phyloP scores from a whole-genome alignment of 352 stramenopile genomes.

The Phytophthora citrophthora region DNA sequence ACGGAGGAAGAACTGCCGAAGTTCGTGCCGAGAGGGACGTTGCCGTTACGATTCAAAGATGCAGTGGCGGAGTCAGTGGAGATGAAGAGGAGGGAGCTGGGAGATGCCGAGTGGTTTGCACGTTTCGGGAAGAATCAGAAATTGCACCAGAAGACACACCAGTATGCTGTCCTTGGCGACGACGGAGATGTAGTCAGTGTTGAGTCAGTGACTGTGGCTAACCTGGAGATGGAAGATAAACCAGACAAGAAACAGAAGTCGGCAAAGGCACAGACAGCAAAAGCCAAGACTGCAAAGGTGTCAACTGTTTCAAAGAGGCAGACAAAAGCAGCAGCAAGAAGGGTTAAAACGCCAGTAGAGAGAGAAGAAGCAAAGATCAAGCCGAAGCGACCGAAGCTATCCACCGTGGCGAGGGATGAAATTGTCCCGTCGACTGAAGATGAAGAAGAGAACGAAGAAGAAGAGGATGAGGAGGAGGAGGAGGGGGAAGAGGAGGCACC shows the following conservation, averaged over 20 bases:
- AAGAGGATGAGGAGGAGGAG: not conserved
- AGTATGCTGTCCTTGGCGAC: constrained; percentile 16
- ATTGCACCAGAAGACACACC: constrained; percentile 21
- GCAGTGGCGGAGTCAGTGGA: constrained; percentile 4
- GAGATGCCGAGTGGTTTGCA: constrained; percentile 20
- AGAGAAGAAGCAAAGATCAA: not conserved
- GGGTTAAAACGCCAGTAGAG: not conserved
- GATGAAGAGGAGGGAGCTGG: constrained; percentile 15
- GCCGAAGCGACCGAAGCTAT: constrained; percentile 2
- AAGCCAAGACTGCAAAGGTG: not conserved
- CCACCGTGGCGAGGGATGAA: not conserved
- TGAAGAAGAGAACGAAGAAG: not conserved
- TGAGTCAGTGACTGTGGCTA: not conserved
- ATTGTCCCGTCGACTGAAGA: not conserved
- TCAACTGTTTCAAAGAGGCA: not conserved
- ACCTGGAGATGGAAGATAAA: not conserved
- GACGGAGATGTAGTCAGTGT: not conserved
- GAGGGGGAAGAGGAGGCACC: not conserved
- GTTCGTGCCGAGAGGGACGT: constrained; percentile 22
- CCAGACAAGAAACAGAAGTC: not conserved
- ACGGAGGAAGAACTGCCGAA: constrained; percentile 17
- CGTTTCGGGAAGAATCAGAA: constrained; percentile 27
- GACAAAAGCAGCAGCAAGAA: not conserved
- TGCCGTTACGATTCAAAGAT: constrained; percentile 16
- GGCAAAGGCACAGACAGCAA: not conserved